phyloP scores from a whole-genome alignment of 164 flowering plant species.

The Liriodendron chinense region DNA sequence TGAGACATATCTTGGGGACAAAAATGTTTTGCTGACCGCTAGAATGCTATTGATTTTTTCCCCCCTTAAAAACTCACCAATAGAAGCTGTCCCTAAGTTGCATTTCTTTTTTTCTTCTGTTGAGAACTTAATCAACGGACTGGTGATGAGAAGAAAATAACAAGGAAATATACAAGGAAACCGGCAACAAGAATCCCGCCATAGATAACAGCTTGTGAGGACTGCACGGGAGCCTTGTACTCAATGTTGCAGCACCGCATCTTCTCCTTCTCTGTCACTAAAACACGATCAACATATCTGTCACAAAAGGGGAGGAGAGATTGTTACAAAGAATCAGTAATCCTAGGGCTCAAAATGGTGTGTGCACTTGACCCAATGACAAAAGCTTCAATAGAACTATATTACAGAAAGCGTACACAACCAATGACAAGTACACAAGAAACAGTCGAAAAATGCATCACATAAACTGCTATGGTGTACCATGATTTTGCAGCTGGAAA shows the following conservation, averaged over 20 bases:
- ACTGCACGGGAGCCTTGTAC: slow-evolving; percentile 65
- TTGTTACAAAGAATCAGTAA: no score
- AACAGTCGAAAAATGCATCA: no score
- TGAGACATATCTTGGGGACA: no score
- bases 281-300: slow-evolving; percentile 84
- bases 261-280: slow-evolving; percentile 71
- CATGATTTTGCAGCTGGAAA: no score
- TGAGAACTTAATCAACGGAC: slow-evolving; percentile 46
- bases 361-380: no score
- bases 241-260: slow-evolving; percentile 88
- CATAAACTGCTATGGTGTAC: no score
- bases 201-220: slow-evolving; percentile 76
- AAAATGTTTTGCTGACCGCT: no score
- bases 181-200: slow-evolving; percentile 93
- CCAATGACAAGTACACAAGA: no score
- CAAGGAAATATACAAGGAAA: slow-evolving; percentile 77
- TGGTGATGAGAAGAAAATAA: slow-evolving; percentile 85
- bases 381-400: no score
- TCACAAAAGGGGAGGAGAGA: neutral
- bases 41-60: no score
- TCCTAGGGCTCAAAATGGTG: no score
- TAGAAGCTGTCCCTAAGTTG: neutral
- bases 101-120: neutral
- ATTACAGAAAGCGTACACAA: no score
- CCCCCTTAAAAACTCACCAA: neutral